These are phyloP conservation scores for Linnemannia exigua DNA, from an alignment of 192 early-diverging fungal genomes.

Conservation along the genomic window DNA sequence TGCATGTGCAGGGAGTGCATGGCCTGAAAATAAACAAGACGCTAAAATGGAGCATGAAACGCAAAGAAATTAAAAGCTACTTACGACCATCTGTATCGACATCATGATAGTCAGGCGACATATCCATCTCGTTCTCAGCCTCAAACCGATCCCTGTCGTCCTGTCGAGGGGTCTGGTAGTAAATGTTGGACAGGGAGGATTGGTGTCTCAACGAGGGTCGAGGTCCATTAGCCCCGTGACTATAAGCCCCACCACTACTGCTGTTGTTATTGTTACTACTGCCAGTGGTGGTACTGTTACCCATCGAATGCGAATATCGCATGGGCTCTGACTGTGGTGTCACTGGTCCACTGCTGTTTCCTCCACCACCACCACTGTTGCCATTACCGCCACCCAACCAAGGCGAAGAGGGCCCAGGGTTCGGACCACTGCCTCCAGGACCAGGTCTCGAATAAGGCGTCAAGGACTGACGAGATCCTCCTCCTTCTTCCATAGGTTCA, in stretches of 20 bases:
- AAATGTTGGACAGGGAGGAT: slow-evolving; percentile 25
- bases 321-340: slow-evolving; percentile 26
- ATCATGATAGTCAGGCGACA: slow-evolving; percentile 36
- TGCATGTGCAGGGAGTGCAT: background rate
- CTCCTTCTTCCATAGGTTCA: background rate
- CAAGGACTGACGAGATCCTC: slow-evolving; percentile 12
- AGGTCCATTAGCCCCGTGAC: background rate
- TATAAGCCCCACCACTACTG: background rate
- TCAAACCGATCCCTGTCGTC: slow-evolving; percentile 34
- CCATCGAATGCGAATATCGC: slow-evolving; percentile 30
- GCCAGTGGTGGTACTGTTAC: background rate
- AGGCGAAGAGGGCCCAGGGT: slow-evolving; percentile 2
- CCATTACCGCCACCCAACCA: slow-evolving; percentile 14
- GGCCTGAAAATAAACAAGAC: background rate
- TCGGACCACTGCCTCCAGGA: background rate
- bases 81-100: slow-evolving; percentile 40
- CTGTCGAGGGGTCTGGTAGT: slow-evolving; percentile 30
- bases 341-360: background rate
- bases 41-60: background rate
- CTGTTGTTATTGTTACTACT: background rate
- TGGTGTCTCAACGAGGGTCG: slow-evolving; percentile 30
- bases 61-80: slow-evolving; percentile 8
- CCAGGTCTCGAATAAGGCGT: slow-evolving; percentile 26
- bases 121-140: slow-evolving; percentile 24
- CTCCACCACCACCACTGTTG: background rate